These are phyloP conservation scores for Teunomyces aglyptinius DNA, from an alignment of 805 yeast genomes.

Conservation along the genomic window DNA sequence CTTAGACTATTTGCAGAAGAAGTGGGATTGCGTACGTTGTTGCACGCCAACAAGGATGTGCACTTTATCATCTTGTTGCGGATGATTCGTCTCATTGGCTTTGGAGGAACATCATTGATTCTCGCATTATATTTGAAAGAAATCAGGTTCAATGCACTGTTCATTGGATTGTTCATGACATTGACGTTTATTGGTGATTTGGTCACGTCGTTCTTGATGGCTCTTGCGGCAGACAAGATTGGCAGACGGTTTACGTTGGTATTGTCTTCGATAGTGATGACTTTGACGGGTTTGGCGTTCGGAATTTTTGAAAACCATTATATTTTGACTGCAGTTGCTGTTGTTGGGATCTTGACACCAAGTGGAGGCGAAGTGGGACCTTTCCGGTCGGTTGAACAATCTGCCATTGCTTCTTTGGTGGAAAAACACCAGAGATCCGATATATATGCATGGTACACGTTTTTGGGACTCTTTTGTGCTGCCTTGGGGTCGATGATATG, in stretches of 20 bases:
- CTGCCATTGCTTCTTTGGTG: constrained; percentile 48
- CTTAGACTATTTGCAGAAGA: constrained; percentile 24
- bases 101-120: constrained; percentile 38
- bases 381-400: constrained; percentile 56
- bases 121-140: constrained; percentile 45
- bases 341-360: constrained; percentile 55
- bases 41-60: constrained; percentile 29
- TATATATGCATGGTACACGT: constrained; percentile 56
- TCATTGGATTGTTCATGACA: constrained; percentile 49
- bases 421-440: constrained; percentile 45
- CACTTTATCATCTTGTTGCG: constrained; percentile 30
- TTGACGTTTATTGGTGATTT: constrained; percentile 52
- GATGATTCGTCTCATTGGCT: constrained; percentile 34
- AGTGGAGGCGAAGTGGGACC: constrained; percentile 62
- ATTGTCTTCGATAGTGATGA: constrained; percentile 41
- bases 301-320: constrained; percentile 29
- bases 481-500: constrained; percentile 46
- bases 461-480: constrained; percentile 46
- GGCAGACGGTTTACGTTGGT: constrained; percentile 46
- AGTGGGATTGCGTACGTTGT: constrained; percentile 33
- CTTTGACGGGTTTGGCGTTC: constrained; percentile 43
- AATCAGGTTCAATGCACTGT: constrained; percentile 39
- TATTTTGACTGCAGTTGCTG: constrained; percentile 36
- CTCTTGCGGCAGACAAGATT: constrained; percentile 44
- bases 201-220: constrained; percentile 44